phyloP scores from a whole-genome alignment of 2,329 filamentous ascomycete genomes.

The Sarocladium oryzae region DNA sequence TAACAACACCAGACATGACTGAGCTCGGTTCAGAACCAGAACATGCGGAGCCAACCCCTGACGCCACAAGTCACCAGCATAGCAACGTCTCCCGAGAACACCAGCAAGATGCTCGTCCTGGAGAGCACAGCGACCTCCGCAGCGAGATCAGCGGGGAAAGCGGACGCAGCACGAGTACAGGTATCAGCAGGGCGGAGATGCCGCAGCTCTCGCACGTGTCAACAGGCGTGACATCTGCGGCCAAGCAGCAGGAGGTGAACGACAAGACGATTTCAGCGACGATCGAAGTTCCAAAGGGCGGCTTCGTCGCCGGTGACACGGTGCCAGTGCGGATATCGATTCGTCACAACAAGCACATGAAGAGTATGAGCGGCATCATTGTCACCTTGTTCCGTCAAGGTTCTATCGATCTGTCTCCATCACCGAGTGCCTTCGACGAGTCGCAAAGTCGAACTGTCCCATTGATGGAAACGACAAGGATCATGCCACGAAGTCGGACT shows the following conservation, averaged over 20 bases:
- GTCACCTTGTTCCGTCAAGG: slow-evolving; percentile 88
- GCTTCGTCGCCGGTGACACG: slow-evolving; percentile 78
- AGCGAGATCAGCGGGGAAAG: slow-evolving; percentile 70
- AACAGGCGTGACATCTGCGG: slow-evolving; percentile 22
- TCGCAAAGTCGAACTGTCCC: background rate
- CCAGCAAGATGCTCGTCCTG: slow-evolving; percentile 25
- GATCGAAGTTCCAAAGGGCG: slow-evolving; percentile 74
- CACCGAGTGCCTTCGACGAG: slow-evolving; percentile 29
- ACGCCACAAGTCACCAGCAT: background rate
- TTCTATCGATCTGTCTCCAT: slow-evolving; percentile 72
- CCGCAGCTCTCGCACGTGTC: slow-evolving; percentile 26
- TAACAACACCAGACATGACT: slow-evolving; percentile 34
- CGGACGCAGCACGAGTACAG: slow-evolving; percentile 58
- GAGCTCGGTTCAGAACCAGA: slow-evolving; percentile 29
- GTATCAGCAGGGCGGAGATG: slow-evolving; percentile 44
- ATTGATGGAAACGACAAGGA: slow-evolving; percentile 53
- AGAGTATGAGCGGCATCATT: slow-evolving; percentile 88
- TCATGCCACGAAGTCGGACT: slow-evolving; percentile 80
- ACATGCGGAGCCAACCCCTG: slow-evolving; percentile 23
- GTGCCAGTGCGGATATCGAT: slow-evolving; percentile 75
- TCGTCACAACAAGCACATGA: slow-evolving; percentile 81
- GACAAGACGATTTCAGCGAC: slow-evolving; percentile 81
- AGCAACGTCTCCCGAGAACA: background rate
- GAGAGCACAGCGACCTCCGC: slow-evolving; percentile 46
- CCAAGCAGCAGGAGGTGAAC: slow-evolving; percentile 40